These are phyloP conservation scores for Blastobotrys malaysiensis DNA, from an alignment of 1,139 yeast species.

Conservation along the genomic window DNA sequence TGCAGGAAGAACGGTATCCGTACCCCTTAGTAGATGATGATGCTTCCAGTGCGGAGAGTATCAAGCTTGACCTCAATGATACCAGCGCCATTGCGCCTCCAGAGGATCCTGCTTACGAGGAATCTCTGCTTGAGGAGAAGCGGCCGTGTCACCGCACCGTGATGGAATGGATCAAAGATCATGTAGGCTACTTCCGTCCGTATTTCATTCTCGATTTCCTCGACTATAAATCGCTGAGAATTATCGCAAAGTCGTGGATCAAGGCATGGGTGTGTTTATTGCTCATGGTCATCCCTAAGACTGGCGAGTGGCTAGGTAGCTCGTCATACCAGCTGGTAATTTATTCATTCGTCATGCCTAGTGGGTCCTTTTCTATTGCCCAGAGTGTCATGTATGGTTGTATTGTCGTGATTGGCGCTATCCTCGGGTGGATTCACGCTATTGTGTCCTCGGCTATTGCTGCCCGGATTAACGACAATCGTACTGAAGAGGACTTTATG, in stretches of 20 bases:
- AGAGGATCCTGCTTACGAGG: background rate
- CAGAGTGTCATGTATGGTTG: slow-evolving; percentile 19
- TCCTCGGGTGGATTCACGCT: slow-evolving; percentile 21
- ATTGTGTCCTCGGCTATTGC: slow-evolving; percentile 26
- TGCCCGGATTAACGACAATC: slow-evolving; percentile 25
- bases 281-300: slow-evolving; percentile 17
- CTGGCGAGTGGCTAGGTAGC: slow-evolving; percentile 25
- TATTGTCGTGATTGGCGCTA: slow-evolving; percentile 16
- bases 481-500: slow-evolving; percentile 15
- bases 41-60: background rate
- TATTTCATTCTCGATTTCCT: slow-evolving; percentile 26
- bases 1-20: background rate
- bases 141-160: background rate
- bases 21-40: background rate
- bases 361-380: slow-evolving; percentile 27
- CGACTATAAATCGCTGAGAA: slow-evolving; percentile 23
- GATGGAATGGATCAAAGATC: background rate
- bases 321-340: slow-evolving; percentile 27
- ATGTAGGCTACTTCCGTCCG: slow-evolving; percentile 21
- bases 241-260: slow-evolving; percentile 28
- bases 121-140: background rate
- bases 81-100: slow-evolving; percentile 9
- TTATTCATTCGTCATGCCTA: slow-evolving; percentile 24
- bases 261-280: slow-evolving; percentile 25
- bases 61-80: slow-evolving; percentile 2